Evolutionary conservation across 495 filamentous ascomycete species (phyloP), one percentile per base, ranked within the genome.

Genomic region (Aspergillus ellipticus): DNA sequence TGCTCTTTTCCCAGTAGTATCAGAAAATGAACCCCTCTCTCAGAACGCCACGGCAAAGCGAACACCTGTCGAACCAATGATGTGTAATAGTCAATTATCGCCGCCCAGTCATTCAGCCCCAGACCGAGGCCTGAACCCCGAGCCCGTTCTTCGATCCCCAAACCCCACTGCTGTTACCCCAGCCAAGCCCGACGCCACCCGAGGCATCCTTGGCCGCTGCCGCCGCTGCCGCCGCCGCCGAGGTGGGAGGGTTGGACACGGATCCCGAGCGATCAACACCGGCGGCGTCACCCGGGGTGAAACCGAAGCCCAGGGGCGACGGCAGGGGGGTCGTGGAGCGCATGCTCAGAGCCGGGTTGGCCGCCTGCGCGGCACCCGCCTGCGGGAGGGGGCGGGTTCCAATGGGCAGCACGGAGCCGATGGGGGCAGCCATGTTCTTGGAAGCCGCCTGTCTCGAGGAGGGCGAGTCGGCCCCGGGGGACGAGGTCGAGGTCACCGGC

Each of bases 271-370:
- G 79, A 58, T 89, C 86, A 45, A 82, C 66, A 35, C 66, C 65
- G 29, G 72, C 70, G 11, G 66, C 70, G 51, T 88, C 84, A 53
- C 72, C 71, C 21, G 79, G 65, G 7, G 81, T 85, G 66, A 91
- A 89, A 15, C 89, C 86, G 61, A 91, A 92, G 17, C 74, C 72
- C 33, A 97, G 71, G 4, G 94, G 92, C 26, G 92, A 96, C 20
- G 91, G 89, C 19, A 97, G 79, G 51, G 94, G 92, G 15, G 92
- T 95, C 4, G 88, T 96, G 1, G 91, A 87, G 22, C 91, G 88
- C 79, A 95, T 96, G 77, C 82, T 89, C 61, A 92, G 69, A 15
- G 81, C 81, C 13, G 85, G 77, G 68, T 91, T 93, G 10, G 71
- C 53, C 0, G 75, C 66, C 58, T 85, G 82, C 43, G 52, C 63